Percentiles rank a stretch among this genome's conserved stretches.
Conservation (phyloP, 2,329 filamentous ascomycete species). For the Colletotrichum eleusines region DNA sequence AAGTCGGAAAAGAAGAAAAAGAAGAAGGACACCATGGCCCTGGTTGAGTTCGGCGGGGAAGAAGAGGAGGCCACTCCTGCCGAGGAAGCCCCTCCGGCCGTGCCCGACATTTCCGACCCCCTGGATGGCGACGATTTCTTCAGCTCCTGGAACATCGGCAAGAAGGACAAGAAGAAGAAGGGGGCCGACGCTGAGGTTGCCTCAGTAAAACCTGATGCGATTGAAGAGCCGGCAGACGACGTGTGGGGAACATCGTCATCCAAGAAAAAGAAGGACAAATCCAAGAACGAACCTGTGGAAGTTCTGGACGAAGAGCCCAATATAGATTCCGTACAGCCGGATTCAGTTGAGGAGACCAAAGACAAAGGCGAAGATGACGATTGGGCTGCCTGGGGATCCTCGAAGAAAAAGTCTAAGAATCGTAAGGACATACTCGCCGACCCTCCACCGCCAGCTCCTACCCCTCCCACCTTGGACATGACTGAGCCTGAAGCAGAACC, state of each 20-base stretch:
- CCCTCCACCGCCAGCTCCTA: constrained; percentile 61
- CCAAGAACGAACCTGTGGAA: constrained; percentile 63
- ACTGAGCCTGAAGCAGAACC: constrained; percentile 56
- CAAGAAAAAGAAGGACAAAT: constrained; percentile 65
- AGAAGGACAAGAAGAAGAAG: constrained; percentile 59
- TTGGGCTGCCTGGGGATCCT: constrained; percentile 57
- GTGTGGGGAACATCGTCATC: constrained; percentile 52
- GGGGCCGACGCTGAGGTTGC: constrained; percentile 18
- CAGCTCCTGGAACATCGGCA: constrained; percentile 67
- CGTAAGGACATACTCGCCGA: constrained; percentile 54
- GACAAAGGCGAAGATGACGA: constrained; percentile 57
- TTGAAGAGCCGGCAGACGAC: constrained; percentile 59
- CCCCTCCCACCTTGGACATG: constrained; percentile 61
- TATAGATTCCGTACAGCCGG: constrained; percentile 60
- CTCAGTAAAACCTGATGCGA: constrained; percentile 53
- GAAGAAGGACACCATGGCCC: constrained; percentile 51
- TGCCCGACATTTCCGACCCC: constrained; percentile 49
- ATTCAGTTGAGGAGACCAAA: constrained; percentile 59
- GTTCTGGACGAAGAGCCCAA: constrained; percentile 58
- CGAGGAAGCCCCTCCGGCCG: constrained; percentile 47
- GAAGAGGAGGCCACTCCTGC: constrained; percentile 45
- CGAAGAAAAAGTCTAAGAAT: constrained; percentile 59
- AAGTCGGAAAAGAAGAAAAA: constrained; percentile 64
- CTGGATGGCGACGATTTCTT: constrained; percentile 65
- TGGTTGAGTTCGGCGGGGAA: constrained; percentile 51